Evolutionary conservation across 306 rosid species (phyloP), one percentile per base, ranked within the genome.

Genomic region (Carpinus fangiana): DNA sequence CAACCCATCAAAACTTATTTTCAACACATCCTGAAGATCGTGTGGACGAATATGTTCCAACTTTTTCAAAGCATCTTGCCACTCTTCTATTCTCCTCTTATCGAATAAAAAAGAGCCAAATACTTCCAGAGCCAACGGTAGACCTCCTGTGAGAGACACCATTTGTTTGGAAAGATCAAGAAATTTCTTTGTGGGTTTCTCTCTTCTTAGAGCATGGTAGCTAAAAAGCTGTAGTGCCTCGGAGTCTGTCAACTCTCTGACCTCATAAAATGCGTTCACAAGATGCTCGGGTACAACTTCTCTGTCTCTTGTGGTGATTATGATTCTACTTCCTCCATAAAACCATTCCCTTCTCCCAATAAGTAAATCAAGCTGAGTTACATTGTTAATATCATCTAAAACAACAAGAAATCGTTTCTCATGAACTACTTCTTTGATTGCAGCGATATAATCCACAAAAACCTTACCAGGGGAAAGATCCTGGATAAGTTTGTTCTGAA

Each of bases 61-160:
- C 72, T 90, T 88, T 51, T 43, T 47, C 23, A 83, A 13, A n/a
- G 84, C 86, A 67, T 76, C 89, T 14, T 43, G 8, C 94, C 94
- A 88, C 73, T 81, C 86, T 60, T 36, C 65, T 5, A 26, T 2
- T 4, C 48, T 86, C 74, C 87, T 86, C 74, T 75, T 86, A 43
- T 73, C 84, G 16, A 79, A 85, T 41, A 88, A 67, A 56, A 64
- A 55, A 5, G 90, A 88, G 9, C 92, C 95, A 64, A 88, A 83
- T 12, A 88, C 86, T 80, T 90, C 90, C 70, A 90, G 12, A 23
- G 95, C 92, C 82, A 90, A 59, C 8, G 94, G 94, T 28, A 90
- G 43, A 13, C 87, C 76, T 60, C 89, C 87, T 7, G 92, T 86
- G 4, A 83, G 81, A 26, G 69, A 54, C 69, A 90, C 88, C 68